Conservation (phyloP, 331 rosid species). For the Quercus phellos region DNA sequence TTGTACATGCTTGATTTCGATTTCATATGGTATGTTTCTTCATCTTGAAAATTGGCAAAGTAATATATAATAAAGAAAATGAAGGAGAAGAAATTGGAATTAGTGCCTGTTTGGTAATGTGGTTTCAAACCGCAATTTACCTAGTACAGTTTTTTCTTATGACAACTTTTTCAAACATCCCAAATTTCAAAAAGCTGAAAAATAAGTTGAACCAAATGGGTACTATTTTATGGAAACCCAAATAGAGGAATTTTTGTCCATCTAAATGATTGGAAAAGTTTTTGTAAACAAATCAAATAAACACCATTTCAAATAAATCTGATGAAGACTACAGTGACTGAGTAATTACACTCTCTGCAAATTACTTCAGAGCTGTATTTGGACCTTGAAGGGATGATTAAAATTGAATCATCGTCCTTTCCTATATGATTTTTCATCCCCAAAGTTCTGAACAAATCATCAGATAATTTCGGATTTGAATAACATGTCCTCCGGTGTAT, state of each 20-base stretch:
- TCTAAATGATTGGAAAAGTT: background rate
- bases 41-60: background rate
- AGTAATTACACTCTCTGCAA: background rate
- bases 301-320: background rate
- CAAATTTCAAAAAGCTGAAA: too few species aligned
- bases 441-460: too few species aligned
- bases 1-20: too few species aligned
- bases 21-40: background rate
- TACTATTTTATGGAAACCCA: background rate
- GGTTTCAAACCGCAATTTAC: too few species aligned
- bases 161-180: too few species aligned
- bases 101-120: too few species aligned
- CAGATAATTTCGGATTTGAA: too few species aligned
- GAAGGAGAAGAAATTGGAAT: background rate
- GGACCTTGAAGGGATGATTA: background rate
- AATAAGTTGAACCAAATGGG: too few species aligned
- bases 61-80: background rate
- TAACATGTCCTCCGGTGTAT: background rate
- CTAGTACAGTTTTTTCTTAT: too few species aligned
- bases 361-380: background rate
- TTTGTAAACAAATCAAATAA: background rate
- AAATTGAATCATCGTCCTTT: background rate
- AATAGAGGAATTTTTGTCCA: background rate
- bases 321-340: background rate
- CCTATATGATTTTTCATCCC: too few species aligned